These are phyloP conservation scores for Wallacemonas sp. DNA, from an alignment of 208 protist species.

Conservation along the genomic window DNA sequence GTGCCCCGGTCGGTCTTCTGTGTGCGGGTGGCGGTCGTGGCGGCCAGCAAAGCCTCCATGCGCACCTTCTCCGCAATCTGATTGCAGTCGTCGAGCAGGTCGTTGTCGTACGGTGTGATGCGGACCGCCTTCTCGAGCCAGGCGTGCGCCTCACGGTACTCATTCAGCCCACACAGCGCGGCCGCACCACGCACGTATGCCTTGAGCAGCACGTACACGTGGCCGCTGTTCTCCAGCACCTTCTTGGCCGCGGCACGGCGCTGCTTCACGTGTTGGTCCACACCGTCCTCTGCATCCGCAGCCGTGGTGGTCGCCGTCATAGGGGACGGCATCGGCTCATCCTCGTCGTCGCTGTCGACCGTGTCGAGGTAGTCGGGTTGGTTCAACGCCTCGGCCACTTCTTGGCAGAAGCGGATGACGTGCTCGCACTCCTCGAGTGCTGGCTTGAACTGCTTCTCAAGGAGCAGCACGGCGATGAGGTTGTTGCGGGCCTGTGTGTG, in stretches of 20 bases:
- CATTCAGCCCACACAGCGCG: slow-evolving; percentile 78
- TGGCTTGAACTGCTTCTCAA: slow-evolving; percentile 62
- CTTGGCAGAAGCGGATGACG: slow-evolving; percentile 73
- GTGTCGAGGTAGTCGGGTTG: slow-evolving; percentile 64
- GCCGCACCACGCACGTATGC: slow-evolving; percentile 87
- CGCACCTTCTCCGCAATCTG: slow-evolving; percentile 87
- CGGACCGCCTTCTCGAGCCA: slow-evolving; percentile 81
- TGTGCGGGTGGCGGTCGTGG: slow-evolving; percentile 34
- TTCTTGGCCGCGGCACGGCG: slow-evolving; percentile 61
- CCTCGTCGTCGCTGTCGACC: slow-evolving; percentile 86
- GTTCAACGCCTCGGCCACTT: slow-evolving; percentile 84
- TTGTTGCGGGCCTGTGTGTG: slow-evolving; percentile 75
- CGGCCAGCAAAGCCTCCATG: slow-evolving; percentile 84
- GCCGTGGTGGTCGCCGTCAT: no score
- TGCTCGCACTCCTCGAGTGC: slow-evolving; percentile 65
- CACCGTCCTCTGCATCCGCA: slow-evolving; percentile 1
- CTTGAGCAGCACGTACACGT: slow-evolving; percentile 92
- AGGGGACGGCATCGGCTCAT: slow-evolving; percentile 17
- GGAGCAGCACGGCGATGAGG: slow-evolving; percentile 68
- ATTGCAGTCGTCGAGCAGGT: slow-evolving; percentile 87
- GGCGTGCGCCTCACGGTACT: slow-evolving; percentile 69
- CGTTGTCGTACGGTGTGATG: slow-evolving; percentile 93
- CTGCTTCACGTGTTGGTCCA: slow-evolving; percentile 34
- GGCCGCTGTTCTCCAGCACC: slow-evolving; percentile 70
- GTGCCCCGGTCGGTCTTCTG: neutral